Conservation (phyloP, 2,329 filamentous ascomycete genomes). For the Myriosclerotinia curreyana region DNA sequence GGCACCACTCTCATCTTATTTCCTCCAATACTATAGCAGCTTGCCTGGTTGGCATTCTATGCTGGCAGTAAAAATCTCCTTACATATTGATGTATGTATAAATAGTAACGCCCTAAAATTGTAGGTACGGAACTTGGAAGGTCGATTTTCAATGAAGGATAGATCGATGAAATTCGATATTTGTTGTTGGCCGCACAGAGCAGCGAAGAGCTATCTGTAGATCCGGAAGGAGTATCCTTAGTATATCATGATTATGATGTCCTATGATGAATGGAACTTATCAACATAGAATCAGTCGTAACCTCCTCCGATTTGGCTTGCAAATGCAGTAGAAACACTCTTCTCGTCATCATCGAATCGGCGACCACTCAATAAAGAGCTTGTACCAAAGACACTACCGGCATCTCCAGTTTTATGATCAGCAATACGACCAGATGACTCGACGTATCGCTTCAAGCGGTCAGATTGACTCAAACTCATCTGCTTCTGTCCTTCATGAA, state of each 20-base stretch:
- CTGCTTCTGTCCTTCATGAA: constrained; percentile 71
- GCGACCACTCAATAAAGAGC: constrained; percentile 45
- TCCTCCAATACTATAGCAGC: constrained; percentile 9
- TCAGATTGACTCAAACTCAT: constrained; percentile 78
- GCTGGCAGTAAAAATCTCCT: constrained; percentile 12
- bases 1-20: constrained; percentile 19
- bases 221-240: constrained; percentile 20
- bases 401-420: constrained; percentile 53
- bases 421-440: constrained; percentile 69
- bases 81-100: constrained; percentile 17
- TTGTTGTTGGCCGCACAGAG: constrained; percentile 17
- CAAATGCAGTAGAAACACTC: constrained; percentile 94
- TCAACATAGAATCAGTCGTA: constrained; percentile 39
- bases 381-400: constrained; percentile 64
- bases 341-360: constrained; percentile 86
- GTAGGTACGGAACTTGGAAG: constrained; percentile 10
- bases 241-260: constrained; percentile 15
- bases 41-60: constrained; percentile 12
- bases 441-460: constrained; percentile 90
- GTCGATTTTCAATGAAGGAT: constrained; percentile 17
- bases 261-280: constrained; percentile 18
- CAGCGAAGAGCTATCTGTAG: constrained; percentile 22
- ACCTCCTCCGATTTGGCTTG: constrained; percentile 75
- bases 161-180: constrained; percentile 25
- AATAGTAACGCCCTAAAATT: constrained; percentile 2